A percentile compares a stretch with the other conserved stretches of the same genome.
phyloP scores from a whole-genome alignment of 768 basidiomycete species.

The Strobilomyces confusus region DNA sequence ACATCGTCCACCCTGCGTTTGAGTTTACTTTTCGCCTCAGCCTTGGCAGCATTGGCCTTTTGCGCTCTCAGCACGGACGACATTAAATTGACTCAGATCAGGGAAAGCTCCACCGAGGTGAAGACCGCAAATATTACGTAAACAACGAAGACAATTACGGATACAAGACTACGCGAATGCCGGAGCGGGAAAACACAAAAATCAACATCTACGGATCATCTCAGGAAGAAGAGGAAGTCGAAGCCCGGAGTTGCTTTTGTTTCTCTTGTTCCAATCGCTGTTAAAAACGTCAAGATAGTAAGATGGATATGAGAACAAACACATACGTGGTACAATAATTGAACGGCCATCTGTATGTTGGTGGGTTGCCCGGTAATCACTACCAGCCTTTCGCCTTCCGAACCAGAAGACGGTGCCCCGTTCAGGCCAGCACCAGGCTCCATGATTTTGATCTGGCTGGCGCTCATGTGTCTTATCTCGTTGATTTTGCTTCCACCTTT shows the following conservation, averaged over 20 bases:
- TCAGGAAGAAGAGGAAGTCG: slow-evolving; percentile 30
- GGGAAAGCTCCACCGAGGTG: too few relatives aligned
- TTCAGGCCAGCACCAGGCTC: slow-evolving; percentile 85
- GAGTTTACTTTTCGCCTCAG: slow-evolving; percentile 39
- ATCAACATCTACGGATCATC: background rate
- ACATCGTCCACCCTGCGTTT: slow-evolving; percentile 66
- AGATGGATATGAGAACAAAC: background rate
- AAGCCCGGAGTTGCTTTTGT: slow-evolving; percentile 66
- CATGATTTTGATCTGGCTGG: slow-evolving; percentile 97
- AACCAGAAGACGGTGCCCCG: slow-evolving; percentile 67
- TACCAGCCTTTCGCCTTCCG: slow-evolving; percentile 87
- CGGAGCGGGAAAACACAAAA: background rate
- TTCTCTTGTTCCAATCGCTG: slow-evolving; percentile 88
- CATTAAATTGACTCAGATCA: slow-evolving; percentile 48
- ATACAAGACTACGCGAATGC: slow-evolving; percentile 9
- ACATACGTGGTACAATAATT: slow-evolving; percentile 80
- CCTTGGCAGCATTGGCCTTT: slow-evolving; percentile 51
- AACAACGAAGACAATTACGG: slow-evolving; percentile 5
- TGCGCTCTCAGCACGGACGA: slow-evolving; percentile 62
- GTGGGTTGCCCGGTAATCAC: slow-evolving; percentile 95
- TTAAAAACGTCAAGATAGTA: slow-evolving; percentile 8
- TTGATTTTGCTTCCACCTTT: slow-evolving; percentile 99
- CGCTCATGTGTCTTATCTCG: slow-evolving; percentile 93
- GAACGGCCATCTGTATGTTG: slow-evolving; percentile 96
- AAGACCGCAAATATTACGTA: slow-evolving; percentile 26